phyloP scores from a whole-genome alignment of 768 basidiomycete genomes.

The Lentinula aciculospora region DNA sequence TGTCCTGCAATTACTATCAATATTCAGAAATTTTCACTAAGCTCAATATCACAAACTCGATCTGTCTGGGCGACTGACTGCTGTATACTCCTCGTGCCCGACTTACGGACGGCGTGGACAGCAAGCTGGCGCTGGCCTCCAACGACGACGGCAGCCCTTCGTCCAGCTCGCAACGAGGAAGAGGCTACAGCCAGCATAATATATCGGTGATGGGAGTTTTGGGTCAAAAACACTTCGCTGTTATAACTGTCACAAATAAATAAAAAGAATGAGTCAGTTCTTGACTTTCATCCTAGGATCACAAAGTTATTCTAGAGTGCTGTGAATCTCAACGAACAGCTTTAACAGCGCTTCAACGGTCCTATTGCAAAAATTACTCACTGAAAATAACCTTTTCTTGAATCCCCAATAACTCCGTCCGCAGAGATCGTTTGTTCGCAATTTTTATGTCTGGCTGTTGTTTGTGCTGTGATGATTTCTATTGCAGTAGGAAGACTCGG shows the following conservation, averaged over 20 bases:
- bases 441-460: too few relatives aligned
- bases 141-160: slow-evolving; percentile 39
- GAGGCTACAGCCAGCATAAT: slow-evolving; percentile 2
- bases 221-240: background rate
- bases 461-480: too few relatives aligned
- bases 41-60: slow-evolving; percentile 35
- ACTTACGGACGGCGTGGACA: slow-evolving; percentile 30
- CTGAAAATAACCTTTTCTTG: background rate
- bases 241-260: slow-evolving; percentile 1
- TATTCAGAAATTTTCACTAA: background rate
- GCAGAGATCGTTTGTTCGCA: background rate
- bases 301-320: background rate
- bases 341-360: background rate
- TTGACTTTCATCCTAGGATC: background rate
- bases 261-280: slow-evolving; percentile 1
- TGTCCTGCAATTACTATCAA: slow-evolving; percentile 58
- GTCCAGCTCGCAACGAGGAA: slow-evolving; percentile 22
- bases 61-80: slow-evolving; percentile 71
- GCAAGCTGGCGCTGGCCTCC: slow-evolving; percentile 44
- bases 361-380: slow-evolving; percentile 5
- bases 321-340: background rate
- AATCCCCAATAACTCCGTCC: background rate
- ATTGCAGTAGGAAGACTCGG: too few relatives aligned
- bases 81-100: slow-evolving; percentile 30
- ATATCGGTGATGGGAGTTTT: slow-evolving; percentile 1